Evolutionary conservation across 2,329 filamentous ascomycete species (phyloP), one percentile per base, ranked within the genome.

Genomic region (Seiridium cupressi): DNA sequence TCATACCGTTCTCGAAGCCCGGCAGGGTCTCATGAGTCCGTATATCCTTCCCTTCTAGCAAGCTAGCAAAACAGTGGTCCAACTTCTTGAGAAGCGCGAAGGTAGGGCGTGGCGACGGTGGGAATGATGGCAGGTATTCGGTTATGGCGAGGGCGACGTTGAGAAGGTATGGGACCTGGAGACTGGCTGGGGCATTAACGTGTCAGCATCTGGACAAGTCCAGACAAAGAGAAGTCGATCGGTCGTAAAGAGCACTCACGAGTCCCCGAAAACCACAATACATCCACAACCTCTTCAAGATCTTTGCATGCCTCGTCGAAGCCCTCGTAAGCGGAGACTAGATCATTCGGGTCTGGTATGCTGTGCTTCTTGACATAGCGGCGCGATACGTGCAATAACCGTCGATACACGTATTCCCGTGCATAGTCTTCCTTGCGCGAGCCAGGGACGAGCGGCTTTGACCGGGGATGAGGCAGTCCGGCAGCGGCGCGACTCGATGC

Each of bases 251-350:
- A 26, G 34, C 8, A 81, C 91, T 72, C 80, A 93, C 92, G 92
- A 31, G 93, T 97, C 8, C 90, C 92, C 36, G 89, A 92, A 31
- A 92, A 84, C 94, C 94, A 98, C 4, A 97, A 76, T 6, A 96
- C 84, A 72, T 96, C 89, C 13, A 96, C 77, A 10, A 97, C 72
- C 5, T 82, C 81, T 59, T 93, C 90, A 1, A 96, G 74, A 69
- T 97, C 92, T 60, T 79, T 84, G 58, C 86, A 91, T 4, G 92
- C 84, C 69, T 93, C 89, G 55, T 78, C 80, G 72, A 94, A 90
- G 56, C 76, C 84, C 58, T 79, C 74, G 69, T 86, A 87, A 31
- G 84, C 84, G 2, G 77, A 70, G 2, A 84, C 73, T 10, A 79
- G 74, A 60, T 85, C 83, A 4, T 68, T 76, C 3, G 76, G 76